phyloP scores from a whole-genome alignment of 768 basidiomycete species.

The Lactarius tabidus region DNA sequence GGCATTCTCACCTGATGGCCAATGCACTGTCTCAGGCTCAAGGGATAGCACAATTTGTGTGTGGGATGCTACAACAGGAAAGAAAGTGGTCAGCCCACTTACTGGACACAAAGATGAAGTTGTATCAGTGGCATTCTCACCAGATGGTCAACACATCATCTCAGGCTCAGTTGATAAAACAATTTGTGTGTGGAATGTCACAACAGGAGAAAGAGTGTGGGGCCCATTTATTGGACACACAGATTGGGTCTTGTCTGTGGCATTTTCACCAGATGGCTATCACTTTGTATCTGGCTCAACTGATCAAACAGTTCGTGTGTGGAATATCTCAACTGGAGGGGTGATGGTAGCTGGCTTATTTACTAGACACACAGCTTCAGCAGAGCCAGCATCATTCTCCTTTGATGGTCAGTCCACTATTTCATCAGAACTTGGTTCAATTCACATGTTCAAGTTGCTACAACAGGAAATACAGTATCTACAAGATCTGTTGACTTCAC shows the following conservation, averaged over 20 bases:
- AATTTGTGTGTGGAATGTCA: background rate
- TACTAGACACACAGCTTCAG: too few relatives aligned
- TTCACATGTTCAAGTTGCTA: background rate
- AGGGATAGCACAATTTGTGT: background rate
- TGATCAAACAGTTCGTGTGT: too few relatives aligned
- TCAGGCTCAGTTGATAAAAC: background rate
- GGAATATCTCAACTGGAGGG: too few relatives aligned
- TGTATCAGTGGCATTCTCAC: background rate
- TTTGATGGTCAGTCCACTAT: too few relatives aligned
- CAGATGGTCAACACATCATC: background rate
- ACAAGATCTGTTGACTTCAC: background rate
- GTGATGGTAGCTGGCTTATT: too few relatives aligned
- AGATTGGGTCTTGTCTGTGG: background rate
- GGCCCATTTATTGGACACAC: background rate
- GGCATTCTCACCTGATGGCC: background rate
- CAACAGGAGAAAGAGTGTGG: background rate
- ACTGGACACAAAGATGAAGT: background rate
- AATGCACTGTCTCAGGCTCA: background rate
- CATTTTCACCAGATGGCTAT: background rate
- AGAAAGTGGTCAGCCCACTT: background rate
- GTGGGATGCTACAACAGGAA: background rate
- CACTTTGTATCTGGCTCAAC: background rate
- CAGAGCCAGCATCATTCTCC: too few relatives aligned
- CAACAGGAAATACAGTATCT: background rate
- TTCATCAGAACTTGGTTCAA: too few relatives aligned